These are phyloP conservation scores for Gossypium aridum DNA, from an alignment of 441 rosid genomes.

Conservation along the genomic window DNA sequence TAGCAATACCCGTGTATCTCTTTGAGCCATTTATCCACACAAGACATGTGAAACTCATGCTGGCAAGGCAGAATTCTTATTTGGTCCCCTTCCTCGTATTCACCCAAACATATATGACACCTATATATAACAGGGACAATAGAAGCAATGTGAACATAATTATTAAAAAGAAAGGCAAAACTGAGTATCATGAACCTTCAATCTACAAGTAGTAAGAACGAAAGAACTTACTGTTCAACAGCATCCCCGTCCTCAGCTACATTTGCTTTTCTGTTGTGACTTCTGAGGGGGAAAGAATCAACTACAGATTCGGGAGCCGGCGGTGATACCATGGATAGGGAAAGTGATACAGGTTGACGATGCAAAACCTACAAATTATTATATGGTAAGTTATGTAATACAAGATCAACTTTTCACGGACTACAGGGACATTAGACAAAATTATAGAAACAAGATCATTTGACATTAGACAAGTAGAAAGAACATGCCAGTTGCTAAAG, in stretches of 20 bases:
- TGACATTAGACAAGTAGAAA: background rate
- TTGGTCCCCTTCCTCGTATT: slow-evolving; percentile 62
- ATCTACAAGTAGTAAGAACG: background rate
- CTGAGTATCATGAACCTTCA: background rate
- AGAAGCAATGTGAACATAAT: background rate
- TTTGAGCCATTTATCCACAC: slow-evolving; percentile 81
- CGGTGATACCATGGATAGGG: slow-evolving; percentile 42
- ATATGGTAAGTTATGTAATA: background rate
- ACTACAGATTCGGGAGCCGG: slow-evolving; percentile 71
- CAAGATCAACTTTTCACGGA: background rate
- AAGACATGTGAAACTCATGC: slow-evolving; percentile 68
- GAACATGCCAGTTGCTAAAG: slow-evolving; percentile 4
- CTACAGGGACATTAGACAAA: background rate
- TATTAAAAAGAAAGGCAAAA: background rate
- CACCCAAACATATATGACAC: slow-evolving; percentile 49
- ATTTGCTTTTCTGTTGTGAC: slow-evolving; percentile 31
- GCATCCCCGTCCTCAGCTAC: slow-evolving; percentile 24
- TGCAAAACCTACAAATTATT: slow-evolving; percentile 49
- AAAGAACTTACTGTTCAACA: slow-evolving; percentile 48
- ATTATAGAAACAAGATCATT: background rate
- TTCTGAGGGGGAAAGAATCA: slow-evolving; percentile 54
- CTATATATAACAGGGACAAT: slow-evolving; percentile 16
- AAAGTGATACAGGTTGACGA: slow-evolving; percentile 48
- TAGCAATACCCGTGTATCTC: slow-evolving; percentile 60
- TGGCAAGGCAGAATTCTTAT: slow-evolving; percentile 74